phyloP scores from a whole-genome alignment of 257 asterid species.

The Rhazya stricta region DNA sequence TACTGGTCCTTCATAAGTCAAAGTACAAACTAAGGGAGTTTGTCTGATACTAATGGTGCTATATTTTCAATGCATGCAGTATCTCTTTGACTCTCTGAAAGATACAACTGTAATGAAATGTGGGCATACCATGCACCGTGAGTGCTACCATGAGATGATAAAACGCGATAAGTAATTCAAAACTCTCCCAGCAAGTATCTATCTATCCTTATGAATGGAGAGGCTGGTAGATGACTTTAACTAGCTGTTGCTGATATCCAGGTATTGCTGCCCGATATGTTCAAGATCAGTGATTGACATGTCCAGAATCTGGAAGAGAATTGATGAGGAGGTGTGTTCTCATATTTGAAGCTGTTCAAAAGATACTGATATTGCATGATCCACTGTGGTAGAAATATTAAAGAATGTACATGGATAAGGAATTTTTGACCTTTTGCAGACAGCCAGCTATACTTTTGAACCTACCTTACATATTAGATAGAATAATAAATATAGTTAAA shows the following conservation, averaged over 20 bases:
- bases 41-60: constrained; percentile 2
- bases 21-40: background rate
- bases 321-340: constrained; percentile 73
- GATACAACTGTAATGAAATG: constrained; percentile 90
- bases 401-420: too few relatives aligned
- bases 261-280: constrained; percentile 95
- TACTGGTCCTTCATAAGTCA: background rate
- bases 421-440: too few relatives aligned
- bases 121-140: constrained; percentile 95
- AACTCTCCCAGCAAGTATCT: constrained; percentile 3
- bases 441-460: too few relatives aligned
- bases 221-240: background rate
- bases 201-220: constrained; percentile 5
- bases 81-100: constrained; percentile 81
- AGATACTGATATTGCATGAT: background rate
- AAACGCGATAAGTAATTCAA: constrained; percentile 72
- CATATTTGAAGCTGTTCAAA: background rate
- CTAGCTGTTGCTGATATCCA: constrained; percentile 16
- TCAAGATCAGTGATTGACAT: constrained; percentile 77
- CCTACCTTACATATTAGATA: too few relatives aligned
- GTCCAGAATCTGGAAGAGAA: constrained; percentile 65
- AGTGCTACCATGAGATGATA: constrained; percentile 81
- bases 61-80: constrained; percentile 43
- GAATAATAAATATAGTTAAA: too few relatives aligned
- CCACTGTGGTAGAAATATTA: background rate